Evolutionary conservation across 495 filamentous ascomycete species (phyloP).

Genomic region (Beverwykella pulmonaria): DNA sequence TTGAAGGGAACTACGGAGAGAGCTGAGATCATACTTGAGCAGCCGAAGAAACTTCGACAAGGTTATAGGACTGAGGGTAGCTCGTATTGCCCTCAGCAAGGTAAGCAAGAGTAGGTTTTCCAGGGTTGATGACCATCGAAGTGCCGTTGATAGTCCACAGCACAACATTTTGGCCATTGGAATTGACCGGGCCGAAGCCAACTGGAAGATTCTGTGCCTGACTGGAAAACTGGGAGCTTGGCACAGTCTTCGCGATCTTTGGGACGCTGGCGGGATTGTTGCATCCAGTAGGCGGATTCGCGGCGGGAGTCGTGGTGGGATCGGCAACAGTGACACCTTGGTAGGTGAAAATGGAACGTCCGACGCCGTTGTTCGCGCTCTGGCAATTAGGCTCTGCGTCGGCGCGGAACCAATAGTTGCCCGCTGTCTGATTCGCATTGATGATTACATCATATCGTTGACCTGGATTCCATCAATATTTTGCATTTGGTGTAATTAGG

Average conservation of each 20-base stretch:
- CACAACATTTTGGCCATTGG: slow-evolving; percentile 39
- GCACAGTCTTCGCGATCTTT: slow-evolving; percentile 35
- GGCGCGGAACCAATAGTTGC: slow-evolving; percentile 48
- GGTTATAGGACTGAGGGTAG: slow-evolving; percentile 40
- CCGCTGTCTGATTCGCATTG: slow-evolving; percentile 41
- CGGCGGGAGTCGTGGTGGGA: slow-evolving; percentile 17
- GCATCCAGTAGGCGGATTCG: slow-evolving; percentile 23
- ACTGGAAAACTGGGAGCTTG: slow-evolving; percentile 26
- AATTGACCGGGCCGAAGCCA: slow-evolving; percentile 32
- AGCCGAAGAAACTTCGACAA: slow-evolving; percentile 36
- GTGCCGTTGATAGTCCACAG: slow-evolving; percentile 47
- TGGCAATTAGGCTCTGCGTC: slow-evolving; percentile 33
- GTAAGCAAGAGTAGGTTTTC: slow-evolving; percentile 44
- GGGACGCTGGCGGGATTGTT: slow-evolving; percentile 13
- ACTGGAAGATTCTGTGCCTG: slow-evolving; percentile 40
- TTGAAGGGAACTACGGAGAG: background rate
- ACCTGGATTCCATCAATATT: slow-evolving; percentile 14
- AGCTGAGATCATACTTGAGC: slow-evolving; percentile 6
- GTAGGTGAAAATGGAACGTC: slow-evolving; percentile 28
- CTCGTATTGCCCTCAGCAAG: slow-evolving; percentile 38
- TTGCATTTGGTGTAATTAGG: background rate
- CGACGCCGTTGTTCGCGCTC: slow-evolving; percentile 21
- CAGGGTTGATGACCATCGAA: slow-evolving; percentile 43
- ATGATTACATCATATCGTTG: slow-evolving; percentile 49
- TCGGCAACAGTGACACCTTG: slow-evolving; percentile 18